Conservation (phyloP, 768 basidiomycete genomes). For the Lactarius psammicola region DNA sequence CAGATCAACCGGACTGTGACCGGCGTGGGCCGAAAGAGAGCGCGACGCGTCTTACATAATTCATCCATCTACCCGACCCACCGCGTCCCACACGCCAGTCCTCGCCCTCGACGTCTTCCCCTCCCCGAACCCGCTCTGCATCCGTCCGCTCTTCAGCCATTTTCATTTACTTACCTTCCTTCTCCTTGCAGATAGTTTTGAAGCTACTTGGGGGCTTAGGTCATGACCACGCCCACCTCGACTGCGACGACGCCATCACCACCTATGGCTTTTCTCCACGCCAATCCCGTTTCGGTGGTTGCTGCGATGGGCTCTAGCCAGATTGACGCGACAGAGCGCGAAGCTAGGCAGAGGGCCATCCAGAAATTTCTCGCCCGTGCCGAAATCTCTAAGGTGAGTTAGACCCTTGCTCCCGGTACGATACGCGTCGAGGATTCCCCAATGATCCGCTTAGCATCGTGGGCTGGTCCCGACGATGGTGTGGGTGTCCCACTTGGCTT, state of each 20-base stretch:
- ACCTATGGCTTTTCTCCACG: conserved; percentile 59
- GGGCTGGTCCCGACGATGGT: neutral
- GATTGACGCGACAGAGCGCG: conserved; percentile 46
- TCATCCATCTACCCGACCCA: conserved; percentile 23
- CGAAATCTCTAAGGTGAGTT: conserved; percentile 75
- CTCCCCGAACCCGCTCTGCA: conserved; percentile 8
- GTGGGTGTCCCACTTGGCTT: neutral
- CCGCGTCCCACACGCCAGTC: conserved; percentile 30
- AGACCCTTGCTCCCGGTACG: conserved; percentile 29
- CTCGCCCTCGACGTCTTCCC: conserved; percentile 21
- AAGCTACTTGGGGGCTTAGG: conserved; percentile 1
- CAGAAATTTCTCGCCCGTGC: conserved; percentile 77
- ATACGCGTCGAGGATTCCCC: conserved; percentile 26
- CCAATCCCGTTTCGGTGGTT: conserved; percentile 39
- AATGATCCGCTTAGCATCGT: conserved; percentile 21
- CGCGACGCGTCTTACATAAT: conserved; percentile 32
- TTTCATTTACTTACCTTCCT: neutral
- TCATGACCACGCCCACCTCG: conserved; percentile 78
- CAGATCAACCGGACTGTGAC: conserved; percentile 22
- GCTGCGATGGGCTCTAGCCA: conserved; percentile 39
- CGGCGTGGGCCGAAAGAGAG: conserved; percentile 26
- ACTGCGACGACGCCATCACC: conserved; percentile 83
- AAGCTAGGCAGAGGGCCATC: conserved; percentile 64
- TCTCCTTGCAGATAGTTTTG: neutral
- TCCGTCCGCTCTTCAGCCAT: conserved; percentile 4